Evolutionary conservation across 2,329 filamentous ascomycete species (phyloP).

Genomic region (Aspergillus brunneoviolaceus): DNA sequence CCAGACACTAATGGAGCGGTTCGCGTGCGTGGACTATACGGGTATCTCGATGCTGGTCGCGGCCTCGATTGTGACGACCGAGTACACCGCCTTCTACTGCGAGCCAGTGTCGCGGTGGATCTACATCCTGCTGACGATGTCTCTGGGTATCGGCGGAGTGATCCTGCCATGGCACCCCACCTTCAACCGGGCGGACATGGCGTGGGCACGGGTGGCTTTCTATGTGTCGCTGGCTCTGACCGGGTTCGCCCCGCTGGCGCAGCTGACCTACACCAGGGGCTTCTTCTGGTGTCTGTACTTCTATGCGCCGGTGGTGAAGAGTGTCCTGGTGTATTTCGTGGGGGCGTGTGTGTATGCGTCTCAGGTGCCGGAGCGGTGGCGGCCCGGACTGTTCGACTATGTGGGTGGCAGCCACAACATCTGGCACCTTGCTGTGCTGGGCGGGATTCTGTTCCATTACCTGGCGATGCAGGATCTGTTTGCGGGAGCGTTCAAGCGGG

Average conservation of each 20-base stretch:
- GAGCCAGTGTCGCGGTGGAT: constrained; percentile 82
- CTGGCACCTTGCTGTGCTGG: constrained; percentile 92
- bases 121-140: constrained; percentile 79
- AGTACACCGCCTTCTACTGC: constrained; percentile 99
- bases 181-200: constrained; percentile 91
- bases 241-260: constrained; percentile 83
- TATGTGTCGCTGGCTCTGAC: constrained; percentile 85
- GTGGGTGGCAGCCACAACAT: constrained; percentile 94
- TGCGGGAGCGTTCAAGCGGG: constrained; percentile 69
- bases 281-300: constrained; percentile 81
- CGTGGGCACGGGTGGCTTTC: constrained; percentile 88
- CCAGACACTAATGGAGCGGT: constrained; percentile 83
- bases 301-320: constrained; percentile 84
- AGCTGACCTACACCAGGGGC: constrained; percentile 76
- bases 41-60: constrained; percentile 91
- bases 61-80: constrained; percentile 94
- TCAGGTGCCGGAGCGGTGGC: constrained; percentile 91
- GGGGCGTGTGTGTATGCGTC: constrained; percentile 87
- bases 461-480: constrained; percentile 96
- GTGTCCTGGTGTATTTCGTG: constrained; percentile 76
- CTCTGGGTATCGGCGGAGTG: constrained; percentile 80
- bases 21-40: constrained; percentile 97
- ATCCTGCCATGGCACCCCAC: constrained; percentile 93
- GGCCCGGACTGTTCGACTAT: constrained; percentile 91
- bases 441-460: constrained; percentile 97